Evolutionary conservation across 257 asterid genomes (phyloP).

Genomic region (Striga asiatica): DNA sequence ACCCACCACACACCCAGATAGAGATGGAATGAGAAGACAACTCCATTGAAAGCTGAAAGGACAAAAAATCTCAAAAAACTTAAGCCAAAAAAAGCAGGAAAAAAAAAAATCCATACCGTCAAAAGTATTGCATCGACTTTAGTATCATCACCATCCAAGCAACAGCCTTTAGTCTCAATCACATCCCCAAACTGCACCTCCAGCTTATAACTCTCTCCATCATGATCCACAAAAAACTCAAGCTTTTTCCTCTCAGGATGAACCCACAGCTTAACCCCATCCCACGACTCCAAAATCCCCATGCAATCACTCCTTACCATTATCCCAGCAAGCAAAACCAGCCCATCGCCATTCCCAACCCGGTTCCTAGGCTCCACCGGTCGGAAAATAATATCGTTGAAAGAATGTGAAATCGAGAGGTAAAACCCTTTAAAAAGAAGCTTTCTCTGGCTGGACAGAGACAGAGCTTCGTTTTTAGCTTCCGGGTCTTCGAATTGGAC

Average conservation of each 20-base stretch:
- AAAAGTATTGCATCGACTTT: slow-evolving; percentile 39
- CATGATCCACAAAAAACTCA: slow-evolving; percentile 38
- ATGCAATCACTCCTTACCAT: slow-evolving; percentile 37
- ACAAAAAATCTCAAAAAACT: background rate
- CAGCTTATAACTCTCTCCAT: slow-evolving; percentile 40
- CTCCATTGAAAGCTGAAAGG: too few relatives aligned
- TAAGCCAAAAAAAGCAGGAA: background rate
- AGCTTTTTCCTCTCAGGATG: slow-evolving; percentile 66
- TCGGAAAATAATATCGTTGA: slow-evolving; percentile 43
- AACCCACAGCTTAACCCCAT: slow-evolving; percentile 43
- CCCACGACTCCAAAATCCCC: slow-evolving; percentile 59
- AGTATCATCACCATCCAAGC: slow-evolving; percentile 21
- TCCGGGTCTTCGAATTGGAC: slow-evolving; percentile 58
- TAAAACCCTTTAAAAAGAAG: slow-evolving; percentile 41
- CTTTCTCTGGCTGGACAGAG: slow-evolving; percentile 35
- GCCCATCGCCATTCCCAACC: slow-evolving; percentile 22
- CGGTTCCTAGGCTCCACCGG: slow-evolving; percentile 48
- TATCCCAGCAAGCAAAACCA: slow-evolving; percentile 41
- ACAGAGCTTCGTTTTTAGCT: slow-evolving; percentile 31
- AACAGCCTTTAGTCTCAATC: slow-evolving; percentile 37
- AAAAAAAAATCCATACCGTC: slow-evolving; percentile 33
- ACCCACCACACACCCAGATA: too few relatives aligned
- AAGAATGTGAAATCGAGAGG: slow-evolving; percentile 35
- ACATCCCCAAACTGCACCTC: slow-evolving; percentile 76
- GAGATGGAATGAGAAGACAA: too few relatives aligned